A percentile compares a stretch with the other conserved stretches of the same genome.
Conservation (phyloP, 345 rosid genomes). For the Hibiscus syriacus region DNA sequence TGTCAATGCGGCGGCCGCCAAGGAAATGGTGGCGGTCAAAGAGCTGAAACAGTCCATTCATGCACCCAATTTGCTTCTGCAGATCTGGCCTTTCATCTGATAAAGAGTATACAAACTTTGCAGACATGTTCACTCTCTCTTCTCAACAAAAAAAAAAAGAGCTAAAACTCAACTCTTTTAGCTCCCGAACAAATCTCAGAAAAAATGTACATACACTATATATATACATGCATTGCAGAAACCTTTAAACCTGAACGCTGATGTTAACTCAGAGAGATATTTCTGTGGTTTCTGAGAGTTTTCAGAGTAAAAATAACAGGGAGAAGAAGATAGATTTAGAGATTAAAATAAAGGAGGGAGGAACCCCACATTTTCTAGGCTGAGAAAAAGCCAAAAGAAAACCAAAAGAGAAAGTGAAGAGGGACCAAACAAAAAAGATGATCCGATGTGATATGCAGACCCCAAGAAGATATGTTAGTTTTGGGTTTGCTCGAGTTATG, state of each 20-base stretch:
- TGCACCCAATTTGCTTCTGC: slow-evolving; percentile 81
- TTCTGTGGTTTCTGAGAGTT: slow-evolving; percentile 13
- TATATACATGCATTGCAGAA: neutral
- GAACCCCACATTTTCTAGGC: slow-evolving; percentile 21
- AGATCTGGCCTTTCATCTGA: slow-evolving; percentile 71
- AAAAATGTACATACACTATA: neutral
- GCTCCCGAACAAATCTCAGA: too few species aligned
- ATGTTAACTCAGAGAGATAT: neutral
- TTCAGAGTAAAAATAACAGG: slow-evolving; percentile 6
- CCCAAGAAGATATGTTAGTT: slow-evolving; percentile 30
- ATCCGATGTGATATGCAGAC: slow-evolving; percentile 16
- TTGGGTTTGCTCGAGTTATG: slow-evolving; percentile 8
- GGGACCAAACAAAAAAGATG: too few species aligned
- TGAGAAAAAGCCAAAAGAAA: slow-evolving; percentile 27
- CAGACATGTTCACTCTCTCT: slow-evolving; percentile 47
- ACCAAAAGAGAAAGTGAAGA: slow-evolving; percentile 27
- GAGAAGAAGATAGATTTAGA: slow-evolving; percentile 5
- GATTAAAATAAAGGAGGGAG: slow-evolving; percentile 10
- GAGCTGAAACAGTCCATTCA: slow-evolving; percentile 75
- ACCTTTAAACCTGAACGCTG: neutral
- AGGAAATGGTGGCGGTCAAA: too few species aligned
- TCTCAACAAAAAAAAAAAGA: neutral
- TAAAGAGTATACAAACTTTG: slow-evolving; percentile 46
- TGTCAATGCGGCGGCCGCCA: neutral
- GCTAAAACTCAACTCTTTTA: neutral